phyloP scores from a whole-genome alignment of 805 yeast species.

The Cyberlindnera petersonii region DNA sequence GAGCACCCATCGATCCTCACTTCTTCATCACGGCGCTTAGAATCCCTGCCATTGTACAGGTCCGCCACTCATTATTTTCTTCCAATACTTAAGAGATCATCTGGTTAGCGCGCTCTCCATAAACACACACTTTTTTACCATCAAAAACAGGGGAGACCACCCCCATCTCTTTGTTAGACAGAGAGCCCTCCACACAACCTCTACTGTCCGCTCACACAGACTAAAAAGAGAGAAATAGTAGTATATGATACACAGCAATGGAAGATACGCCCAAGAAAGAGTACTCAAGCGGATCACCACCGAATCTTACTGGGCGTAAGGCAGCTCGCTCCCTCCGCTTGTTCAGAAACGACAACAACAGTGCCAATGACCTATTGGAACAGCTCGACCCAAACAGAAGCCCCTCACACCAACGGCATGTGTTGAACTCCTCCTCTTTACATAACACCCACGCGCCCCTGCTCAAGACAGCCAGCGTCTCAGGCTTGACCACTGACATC shows the following conservation, averaged over 20 bases:
- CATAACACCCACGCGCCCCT: background rate
- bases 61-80: no score
- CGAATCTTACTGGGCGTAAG: slow-evolving; percentile 43
- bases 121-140: no score
- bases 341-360: slow-evolving; percentile 38
- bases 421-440: background rate
- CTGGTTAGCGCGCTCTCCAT: no score
- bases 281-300: slow-evolving; percentile 10
- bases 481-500: slow-evolving; percentile 6
- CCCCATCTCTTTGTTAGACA: no score
- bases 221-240: no score
- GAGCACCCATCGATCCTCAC: no score
- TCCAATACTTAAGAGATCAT: no score
- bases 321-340: slow-evolving; percentile 55
- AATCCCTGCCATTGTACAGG: no score
- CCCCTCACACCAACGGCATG: slow-evolving; percentile 10
- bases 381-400: slow-evolving; percentile 4
- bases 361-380: slow-evolving; percentile 12
- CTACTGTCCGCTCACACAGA: background rate
- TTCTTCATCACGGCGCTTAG: no score
- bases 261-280: slow-evolving; percentile 10
- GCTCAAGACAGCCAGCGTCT: slow-evolving; percentile 9
- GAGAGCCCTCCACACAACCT: background rate
- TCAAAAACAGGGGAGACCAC: no score
- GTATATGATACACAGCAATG: slow-evolving; percentile 5